Evolutionary conservation across 1,139 yeast genomes (phyloP).

Genomic region (Hanseniaspora uvarum): DNA sequence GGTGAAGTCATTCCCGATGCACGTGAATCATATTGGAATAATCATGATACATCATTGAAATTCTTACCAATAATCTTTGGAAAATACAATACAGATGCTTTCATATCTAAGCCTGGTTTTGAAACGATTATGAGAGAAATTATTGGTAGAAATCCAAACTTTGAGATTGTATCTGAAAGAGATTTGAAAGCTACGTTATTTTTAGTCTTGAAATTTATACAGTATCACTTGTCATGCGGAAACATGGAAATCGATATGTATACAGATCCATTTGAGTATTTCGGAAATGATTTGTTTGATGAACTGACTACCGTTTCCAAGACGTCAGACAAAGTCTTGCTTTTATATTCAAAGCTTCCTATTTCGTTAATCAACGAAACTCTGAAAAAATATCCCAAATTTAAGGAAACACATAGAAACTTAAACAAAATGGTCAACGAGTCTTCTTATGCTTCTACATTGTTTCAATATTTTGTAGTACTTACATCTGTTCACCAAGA

Average conservation of each 20-base stretch:
- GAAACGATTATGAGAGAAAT: conserved; percentile 9
- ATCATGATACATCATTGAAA: neutral
- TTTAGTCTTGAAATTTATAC: conserved; percentile 28
- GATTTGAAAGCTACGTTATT: conserved; percentile 28
- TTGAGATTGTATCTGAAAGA: conserved; percentile 19
- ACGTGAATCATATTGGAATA: conserved; percentile 1
- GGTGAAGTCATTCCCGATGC: conserved; percentile 8
- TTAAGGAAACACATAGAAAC: conserved; percentile 5
- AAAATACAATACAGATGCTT: neutral
- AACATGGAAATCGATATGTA: conserved; percentile 21
- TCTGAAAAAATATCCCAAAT: conserved; percentile 10
- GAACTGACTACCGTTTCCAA: neutral
- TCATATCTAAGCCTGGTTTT: conserved; percentile 6
- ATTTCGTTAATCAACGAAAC: neutral
- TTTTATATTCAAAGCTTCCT: conserved; percentile 9
- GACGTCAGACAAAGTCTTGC: conserved; percentile 1
- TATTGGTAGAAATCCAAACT: neutral
- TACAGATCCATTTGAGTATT: conserved; percentile 19
- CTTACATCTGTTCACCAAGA: conserved; percentile 5
- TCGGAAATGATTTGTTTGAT: conserved; percentile 9
- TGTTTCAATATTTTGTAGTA: conserved; percentile 17
- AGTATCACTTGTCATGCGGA: conserved; percentile 26
- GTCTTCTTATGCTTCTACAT: conserved; percentile 7
- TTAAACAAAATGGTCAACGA: conserved; percentile 1
- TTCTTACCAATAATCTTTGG: conserved; percentile 8